Percentiles rank a stretch among this genome's conserved stretches.
These are phyloP conservation scores for Boletus rufocinnamomeus DNA, from an alignment of 768 basidiomycete species.

Conservation along the genomic window DNA sequence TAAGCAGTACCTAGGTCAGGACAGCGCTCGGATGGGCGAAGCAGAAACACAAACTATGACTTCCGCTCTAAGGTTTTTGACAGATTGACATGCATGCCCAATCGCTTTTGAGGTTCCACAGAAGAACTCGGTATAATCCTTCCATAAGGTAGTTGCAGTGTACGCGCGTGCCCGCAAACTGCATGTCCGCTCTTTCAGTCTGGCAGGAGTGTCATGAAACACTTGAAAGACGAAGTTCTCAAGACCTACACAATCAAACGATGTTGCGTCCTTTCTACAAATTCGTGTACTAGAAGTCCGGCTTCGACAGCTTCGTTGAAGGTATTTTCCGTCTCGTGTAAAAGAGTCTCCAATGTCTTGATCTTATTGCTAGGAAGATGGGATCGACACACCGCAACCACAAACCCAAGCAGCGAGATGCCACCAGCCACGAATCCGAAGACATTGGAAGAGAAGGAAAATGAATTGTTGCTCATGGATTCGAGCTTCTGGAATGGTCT, in stretches of 20 bases:
- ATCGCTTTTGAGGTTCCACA: conserved; percentile 6
- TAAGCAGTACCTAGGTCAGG: neutral
- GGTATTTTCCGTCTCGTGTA: neutral
- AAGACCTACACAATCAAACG: neutral
- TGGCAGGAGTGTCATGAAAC: neutral
- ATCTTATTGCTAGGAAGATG: neutral
- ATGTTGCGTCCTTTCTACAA: neutral
- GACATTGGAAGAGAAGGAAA: neutral
- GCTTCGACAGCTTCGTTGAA: neutral
- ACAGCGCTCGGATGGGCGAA: no score
- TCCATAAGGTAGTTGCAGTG: neutral
- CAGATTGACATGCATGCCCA: neutral
- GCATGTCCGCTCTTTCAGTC: neutral
- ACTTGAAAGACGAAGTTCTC: neutral
- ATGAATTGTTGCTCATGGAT: neutral
- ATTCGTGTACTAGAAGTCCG: neutral
- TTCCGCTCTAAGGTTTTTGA: conserved; percentile 1
- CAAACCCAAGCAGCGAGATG: neutral
- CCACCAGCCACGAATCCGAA: neutral
- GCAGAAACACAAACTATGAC: conserved; percentile 1
- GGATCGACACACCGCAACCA: neutral
- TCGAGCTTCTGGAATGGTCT: neutral
- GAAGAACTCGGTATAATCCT: neutral
- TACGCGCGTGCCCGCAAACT: neutral
- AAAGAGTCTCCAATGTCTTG: neutral